These are phyloP conservation scores for Rhypophila decipiens DNA, from an alignment of 495 filamentous ascomycete species.

Conservation along the genomic window DNA sequence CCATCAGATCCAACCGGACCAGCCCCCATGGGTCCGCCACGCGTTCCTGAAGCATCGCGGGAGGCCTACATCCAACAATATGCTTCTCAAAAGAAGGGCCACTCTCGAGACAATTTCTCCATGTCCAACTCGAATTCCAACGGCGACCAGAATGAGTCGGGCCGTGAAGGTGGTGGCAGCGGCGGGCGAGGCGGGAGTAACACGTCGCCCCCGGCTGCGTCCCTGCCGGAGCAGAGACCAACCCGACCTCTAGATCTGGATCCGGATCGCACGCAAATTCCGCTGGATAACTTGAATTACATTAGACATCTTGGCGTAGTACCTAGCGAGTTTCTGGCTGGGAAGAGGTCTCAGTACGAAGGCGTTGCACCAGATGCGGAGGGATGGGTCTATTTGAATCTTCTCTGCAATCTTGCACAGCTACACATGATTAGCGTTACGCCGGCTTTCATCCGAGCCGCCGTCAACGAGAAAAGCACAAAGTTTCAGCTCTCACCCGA, in stretches of 20 bases:
- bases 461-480: conserved; percentile 56
- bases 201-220: conserved; percentile 35
- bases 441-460: conserved; percentile 60
- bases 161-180: conserved; percentile 25
- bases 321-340: conserved; percentile 33
- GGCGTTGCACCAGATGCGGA: conserved; percentile 47
- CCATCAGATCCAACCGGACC: not conserved
- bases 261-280: conserved; percentile 57
- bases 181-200: conserved; percentile 23
- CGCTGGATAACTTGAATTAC: conserved; percentile 68
- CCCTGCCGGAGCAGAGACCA: conserved; percentile 56
- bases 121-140: conserved; percentile 30
- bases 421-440: conserved; percentile 74
- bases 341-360: conserved; percentile 8
- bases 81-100: conserved; percentile 20
- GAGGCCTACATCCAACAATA: conserved; percentile 35
- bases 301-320: conserved; percentile 63
- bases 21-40: conserved; percentile 10
- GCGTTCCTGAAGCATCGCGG: conserved; percentile 20
- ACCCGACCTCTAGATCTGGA: conserved; percentile 68
- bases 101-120: conserved; percentile 33
- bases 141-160: conserved; percentile 31
- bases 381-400: conserved; percentile 78
- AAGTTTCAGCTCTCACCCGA: conserved; percentile 68
- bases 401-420: conserved; percentile 74